phyloP scores from a whole-genome alignment of 1,284 basidiomycete species.

The Pholiota adiposa region DNA sequence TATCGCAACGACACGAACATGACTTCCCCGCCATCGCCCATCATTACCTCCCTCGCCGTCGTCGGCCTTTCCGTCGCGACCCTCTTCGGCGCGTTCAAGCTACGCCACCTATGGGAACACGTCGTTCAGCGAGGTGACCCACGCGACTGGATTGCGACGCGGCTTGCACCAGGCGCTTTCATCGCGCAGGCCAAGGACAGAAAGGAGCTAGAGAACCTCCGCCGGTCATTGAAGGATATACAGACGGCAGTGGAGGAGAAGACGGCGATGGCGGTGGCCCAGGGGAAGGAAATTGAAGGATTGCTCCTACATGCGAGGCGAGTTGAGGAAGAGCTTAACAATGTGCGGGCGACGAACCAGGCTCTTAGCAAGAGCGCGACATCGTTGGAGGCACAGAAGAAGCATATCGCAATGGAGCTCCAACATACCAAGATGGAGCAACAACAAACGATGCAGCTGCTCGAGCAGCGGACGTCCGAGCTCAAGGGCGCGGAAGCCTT shows the following conservation, averaged over 20 bases:
- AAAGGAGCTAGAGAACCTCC: constrained; percentile 22
- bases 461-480: constrained; percentile 46
- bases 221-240: constrained; percentile 20
- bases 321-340: constrained; percentile 21
- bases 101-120: constrained; percentile 22
- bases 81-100: constrained; percentile 26
- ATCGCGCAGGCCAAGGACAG: background rate
- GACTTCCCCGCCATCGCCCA: constrained; percentile 19
- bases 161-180: background rate
- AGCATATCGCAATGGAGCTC: constrained; percentile 25
- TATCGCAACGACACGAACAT: constrained; percentile 5
- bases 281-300: constrained; percentile 20
- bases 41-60: constrained; percentile 22
- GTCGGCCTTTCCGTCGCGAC: constrained; percentile 25
- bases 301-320: constrained; percentile 16
- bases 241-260: constrained; percentile 20
- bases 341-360: constrained; percentile 28
- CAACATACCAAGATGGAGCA: constrained; percentile 27
- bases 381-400: constrained; percentile 19
- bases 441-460: constrained; percentile 36
- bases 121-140: background rate
- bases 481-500: constrained; percentile 49
- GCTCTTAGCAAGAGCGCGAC: constrained; percentile 26
- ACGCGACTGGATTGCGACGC: constrained; percentile 8
- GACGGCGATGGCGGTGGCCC: constrained; percentile 16